phyloP scores from a whole-genome alignment of 257 asterid species.

The Perilla frutescens region DNA sequence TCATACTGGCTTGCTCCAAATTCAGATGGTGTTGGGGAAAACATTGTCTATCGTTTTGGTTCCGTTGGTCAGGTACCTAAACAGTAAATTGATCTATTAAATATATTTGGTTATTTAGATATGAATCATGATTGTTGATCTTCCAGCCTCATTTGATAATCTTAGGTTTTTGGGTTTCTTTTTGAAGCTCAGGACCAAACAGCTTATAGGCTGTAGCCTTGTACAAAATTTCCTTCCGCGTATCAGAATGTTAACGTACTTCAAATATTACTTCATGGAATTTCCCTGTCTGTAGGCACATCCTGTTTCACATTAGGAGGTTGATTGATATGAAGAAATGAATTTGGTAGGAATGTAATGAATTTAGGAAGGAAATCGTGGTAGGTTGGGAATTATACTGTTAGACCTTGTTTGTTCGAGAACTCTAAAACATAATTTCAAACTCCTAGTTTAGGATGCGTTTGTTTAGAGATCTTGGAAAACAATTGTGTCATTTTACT shows the following conservation, averaged over 20 bases:
- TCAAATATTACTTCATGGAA: background rate
- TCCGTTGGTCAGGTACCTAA: slow-evolving; percentile 96
- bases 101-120: background rate
- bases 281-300: background rate
- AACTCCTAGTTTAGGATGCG: too few relatives aligned
- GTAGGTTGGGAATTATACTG: too few relatives aligned
- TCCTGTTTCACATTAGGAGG: background rate
- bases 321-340: background rate
- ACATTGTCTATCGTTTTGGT: slow-evolving; percentile 90
- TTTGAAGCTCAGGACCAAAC: background rate
- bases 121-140: background rate
- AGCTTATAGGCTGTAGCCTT: background rate
- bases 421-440: too few relatives aligned
- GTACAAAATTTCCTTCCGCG: background rate
- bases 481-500: too few relatives aligned
- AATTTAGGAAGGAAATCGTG: background rate
- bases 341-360: background rate
- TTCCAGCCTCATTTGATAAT: background rate
- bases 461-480: too few relatives aligned
- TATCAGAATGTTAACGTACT: background rate
- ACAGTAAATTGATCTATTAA: slow-evolving; percentile 14
- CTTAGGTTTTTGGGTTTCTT: background rate
- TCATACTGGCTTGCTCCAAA: slow-evolving; percentile 92
- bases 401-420: too few relatives aligned
- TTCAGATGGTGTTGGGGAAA: slow-evolving; percentile 86